Evolutionary conservation across 2,329 filamentous ascomycete species (phyloP).

Genomic region (Neonectria hederae): DNA sequence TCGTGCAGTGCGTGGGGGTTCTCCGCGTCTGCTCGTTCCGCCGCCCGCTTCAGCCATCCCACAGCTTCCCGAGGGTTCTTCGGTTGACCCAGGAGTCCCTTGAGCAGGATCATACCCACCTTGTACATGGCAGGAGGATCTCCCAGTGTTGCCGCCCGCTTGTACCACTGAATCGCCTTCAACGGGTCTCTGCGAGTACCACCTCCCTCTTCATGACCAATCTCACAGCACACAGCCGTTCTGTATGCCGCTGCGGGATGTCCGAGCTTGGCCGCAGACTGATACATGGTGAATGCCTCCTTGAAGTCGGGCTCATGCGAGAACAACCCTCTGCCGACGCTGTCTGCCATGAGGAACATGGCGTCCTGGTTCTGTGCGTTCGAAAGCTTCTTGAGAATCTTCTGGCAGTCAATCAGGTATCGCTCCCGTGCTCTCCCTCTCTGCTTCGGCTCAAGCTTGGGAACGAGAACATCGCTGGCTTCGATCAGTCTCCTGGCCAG

Average conservation of each 20-base stretch:
- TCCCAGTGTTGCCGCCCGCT: conserved; percentile 87
- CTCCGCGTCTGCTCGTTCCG: conserved; percentile 85
- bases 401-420: conserved; percentile 86
- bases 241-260: conserved; percentile 90
- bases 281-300: conserved; percentile 92
- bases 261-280: conserved; percentile 89
- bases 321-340: conserved; percentile 82
- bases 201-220: conserved; percentile 92
- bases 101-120: conserved; percentile 93
- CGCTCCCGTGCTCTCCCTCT: conserved; percentile 81
- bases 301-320: conserved; percentile 85
- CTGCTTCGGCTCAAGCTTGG: conserved; percentile 73
- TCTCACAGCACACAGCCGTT: conserved; percentile 96
- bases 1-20: conserved; percentile 97
- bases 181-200: conserved; percentile 90
- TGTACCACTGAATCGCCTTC: conserved; percentile 99
- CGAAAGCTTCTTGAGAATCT: conserved; percentile 89
- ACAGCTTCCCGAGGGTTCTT: conserved; percentile 87
- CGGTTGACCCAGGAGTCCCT: conserved; percentile 89
- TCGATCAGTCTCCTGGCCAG: conserved; percentile 88
- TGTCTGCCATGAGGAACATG: conserved; percentile 94
- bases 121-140: conserved; percentile 98
- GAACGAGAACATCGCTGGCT: conserved; percentile 79
- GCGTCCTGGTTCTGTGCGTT: conserved; percentile 79
- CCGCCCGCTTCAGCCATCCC: conserved; percentile 91